Evolutionary conservation across 495 filamentous ascomycete species (phyloP).

Genomic region (Penicillium simplicissimum): DNA sequence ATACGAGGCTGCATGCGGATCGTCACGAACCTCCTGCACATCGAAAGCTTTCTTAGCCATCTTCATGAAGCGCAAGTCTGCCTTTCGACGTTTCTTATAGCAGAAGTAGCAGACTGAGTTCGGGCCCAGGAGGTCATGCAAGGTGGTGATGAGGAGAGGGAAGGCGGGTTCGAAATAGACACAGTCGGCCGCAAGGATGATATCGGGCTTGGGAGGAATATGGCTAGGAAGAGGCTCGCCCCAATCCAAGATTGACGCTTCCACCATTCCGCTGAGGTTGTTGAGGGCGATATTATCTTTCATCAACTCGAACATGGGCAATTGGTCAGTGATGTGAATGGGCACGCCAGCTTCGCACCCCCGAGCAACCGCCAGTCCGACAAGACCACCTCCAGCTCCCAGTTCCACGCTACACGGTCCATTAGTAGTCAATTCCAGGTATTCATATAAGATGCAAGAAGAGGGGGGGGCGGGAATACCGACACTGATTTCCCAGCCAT

Average conservation of each 20-base stretch:
- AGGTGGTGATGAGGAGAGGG: slow-evolving; percentile 77
- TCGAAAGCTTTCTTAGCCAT: slow-evolving; percentile 62
- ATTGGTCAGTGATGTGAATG: slow-evolving; percentile 81
- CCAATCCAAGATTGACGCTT: slow-evolving; percentile 74
- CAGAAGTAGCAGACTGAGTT: slow-evolving; percentile 84
- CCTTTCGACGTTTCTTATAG: slow-evolving; percentile 83
- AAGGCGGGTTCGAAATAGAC: slow-evolving; percentile 97
- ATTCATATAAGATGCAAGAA: slow-evolving; percentile 3
- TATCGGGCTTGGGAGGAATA: slow-evolving; percentile 57
- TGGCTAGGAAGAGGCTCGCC: slow-evolving; percentile 40
- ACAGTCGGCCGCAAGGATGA: slow-evolving; percentile 92
- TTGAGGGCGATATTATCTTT: slow-evolving; percentile 81
- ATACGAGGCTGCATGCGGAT: slow-evolving; percentile 57
- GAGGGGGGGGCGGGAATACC: too few relatives aligned
- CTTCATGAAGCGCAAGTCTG: slow-evolving; percentile 72
- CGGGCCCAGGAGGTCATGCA: slow-evolving; percentile 61
- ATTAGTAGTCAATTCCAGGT: slow-evolving; percentile 4
- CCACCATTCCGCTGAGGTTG: slow-evolving; percentile 58
- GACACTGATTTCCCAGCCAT: slow-evolving; percentile 72
- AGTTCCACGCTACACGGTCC: slow-evolving; percentile 71
- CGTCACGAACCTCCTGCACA: slow-evolving; percentile 63
- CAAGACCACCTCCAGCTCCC: slow-evolving; percentile 87
- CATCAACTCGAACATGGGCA: slow-evolving; percentile 81
- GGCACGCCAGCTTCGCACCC: slow-evolving; percentile 42
- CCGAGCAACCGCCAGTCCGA: slow-evolving; percentile 54